Base-by-base conservation (phyloP, 192 early-diverging fungal genomes). In the Coemansia sp. region DNA sequence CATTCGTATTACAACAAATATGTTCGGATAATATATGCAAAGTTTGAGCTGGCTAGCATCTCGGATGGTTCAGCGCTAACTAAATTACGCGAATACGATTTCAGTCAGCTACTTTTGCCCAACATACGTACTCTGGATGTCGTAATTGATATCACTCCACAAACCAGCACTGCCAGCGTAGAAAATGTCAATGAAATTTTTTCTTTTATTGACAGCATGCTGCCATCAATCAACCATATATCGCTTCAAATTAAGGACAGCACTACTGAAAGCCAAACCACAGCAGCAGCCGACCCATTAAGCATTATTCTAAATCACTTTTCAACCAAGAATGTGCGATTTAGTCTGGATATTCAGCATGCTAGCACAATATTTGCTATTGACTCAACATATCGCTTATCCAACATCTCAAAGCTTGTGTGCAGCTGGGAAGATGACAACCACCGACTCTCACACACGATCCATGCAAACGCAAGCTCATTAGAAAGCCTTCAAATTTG, bases 381-480 rank as follows among this genome's bases (percentile, higher is more conserved):
- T n/a, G 21, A 56, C 8, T 19, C 27, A 2, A 12, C 25, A 17
- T 3, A 3, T 14, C 4, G 19, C 10, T 4, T 58, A 14, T 21
- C 14, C 38, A 58, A 43, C 57, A 32, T 58, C 10, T n/a, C 38
- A 8, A 58, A 24, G 57, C 57, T 58, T 17, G 4, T 7, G 12
- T 58, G 57, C 39, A 4, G 38, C 39, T 58, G 57, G 57, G 23
- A 23, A n/a, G 38, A 45, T n/a, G 11, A 43, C 57, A 58, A 45
- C 38, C 25, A 43, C 39, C 2, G 9, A 14, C 19, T 17, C 0
- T 3, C 39, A 15, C 57, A 14, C 14, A 23, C 35, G 7, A 9
- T 58, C 8, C 57, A 58, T 8, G 19, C 22, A 22, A 41, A 58
- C 11, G 1, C 39, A 8, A 0, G 3, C 0, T 24, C 23, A 5